Base-by-base conservation (phyloP, 225 moss, liverwort and hornwort species). In the Antitrichia curtipendula region DNA sequence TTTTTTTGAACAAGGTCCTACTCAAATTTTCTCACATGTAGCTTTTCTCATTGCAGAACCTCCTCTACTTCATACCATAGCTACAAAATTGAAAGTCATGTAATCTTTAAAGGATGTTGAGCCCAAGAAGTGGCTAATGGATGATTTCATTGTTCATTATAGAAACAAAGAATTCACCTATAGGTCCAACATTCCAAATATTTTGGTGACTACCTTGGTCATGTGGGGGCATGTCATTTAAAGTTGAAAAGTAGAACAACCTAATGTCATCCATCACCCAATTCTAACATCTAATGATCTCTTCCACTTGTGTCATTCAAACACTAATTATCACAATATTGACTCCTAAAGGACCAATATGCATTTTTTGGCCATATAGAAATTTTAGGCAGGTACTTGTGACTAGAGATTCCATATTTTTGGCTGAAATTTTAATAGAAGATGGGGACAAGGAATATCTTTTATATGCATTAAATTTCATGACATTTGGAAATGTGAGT, bases 141-240 rank as follows among this genome's bases (percentile, higher is more conserved):
- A 43, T 18, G 40, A 29, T 6, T 72, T 72, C 6, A 16, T 0
- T 47, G 47, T 9, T 45, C 10, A 45, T 3, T 45, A 1, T 29
- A 29, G 17, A 29, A 72, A 17, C 17, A 45, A 72, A 45, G 29
- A 45, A 17, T 47, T 47, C 47, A 47, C 47, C 47, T 47, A 47
- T 43, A 27, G 27, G 43, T 16, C 1, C 16, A 70, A 43, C 16
- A 29, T 29, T 72, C 47, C 47, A 9, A 47, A 10, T 10, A 47
- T 47, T 47, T 47, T 17, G 9, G 29, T 45, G 17, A 45, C 29
- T 45, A 72, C 3, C 1, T 28, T 45, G 9, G 10, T 17, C 29
- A 45, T 2, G 0, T 6, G 9, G 10, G 6, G 2, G 1, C 1
- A 9, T 10, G 29, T 45, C 6, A 6, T 47, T 47, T 0, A n/a